These are phyloP conservation scores for Septoria petroselini DNA, from an alignment of 2,329 filamentous ascomycete species.

Conservation along the genomic window DNA sequence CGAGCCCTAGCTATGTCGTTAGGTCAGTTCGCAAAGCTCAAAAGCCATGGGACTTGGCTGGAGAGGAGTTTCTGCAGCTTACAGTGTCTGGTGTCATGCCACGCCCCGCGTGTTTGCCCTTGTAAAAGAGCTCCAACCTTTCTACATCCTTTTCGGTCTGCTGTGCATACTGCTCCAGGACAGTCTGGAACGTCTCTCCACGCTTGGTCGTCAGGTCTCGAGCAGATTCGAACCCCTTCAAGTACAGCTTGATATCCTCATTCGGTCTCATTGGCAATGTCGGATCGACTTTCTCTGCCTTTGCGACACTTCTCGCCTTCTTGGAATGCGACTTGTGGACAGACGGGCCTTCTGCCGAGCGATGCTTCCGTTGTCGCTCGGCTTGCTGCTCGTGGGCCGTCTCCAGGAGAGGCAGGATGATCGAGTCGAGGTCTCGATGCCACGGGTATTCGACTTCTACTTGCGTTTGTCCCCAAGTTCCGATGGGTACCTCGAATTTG, in stretches of 20 bases:
- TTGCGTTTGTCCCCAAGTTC: conserved; percentile 17
- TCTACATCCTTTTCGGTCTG: conserved; percentile 15
- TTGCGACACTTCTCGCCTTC: background rate
- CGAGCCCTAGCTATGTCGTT: conserved; percentile 15
- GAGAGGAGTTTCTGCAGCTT: background rate
- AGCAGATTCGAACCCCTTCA: conserved; percentile 17
- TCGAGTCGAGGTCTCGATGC: conserved; percentile 18
- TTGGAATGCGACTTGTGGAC: conserved; percentile 8
- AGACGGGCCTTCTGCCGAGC: conserved; percentile 1
- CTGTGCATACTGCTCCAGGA: conserved; percentile 15
- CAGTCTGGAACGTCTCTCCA: conserved; percentile 15
- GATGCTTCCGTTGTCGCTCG: conserved; percentile 16
- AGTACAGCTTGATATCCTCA: conserved; percentile 17
- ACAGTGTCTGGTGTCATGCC: conserved; percentile 17
- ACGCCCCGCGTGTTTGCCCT: conserved; percentile 15
- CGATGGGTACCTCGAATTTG: conserved; percentile 20
- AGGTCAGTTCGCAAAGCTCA: conserved; percentile 9
- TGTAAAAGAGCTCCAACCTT: conserved; percentile 16
- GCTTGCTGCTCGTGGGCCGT: conserved; percentile 17
- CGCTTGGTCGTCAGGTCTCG: conserved; percentile 15
- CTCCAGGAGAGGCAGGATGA: conserved; percentile 18
- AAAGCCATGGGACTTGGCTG: background rate
- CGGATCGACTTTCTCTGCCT: conserved; percentile 2
- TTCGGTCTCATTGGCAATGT: conserved; percentile 14
- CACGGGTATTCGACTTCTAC: conserved; percentile 21